Evolutionary conservation across 306 rosid genomes (phyloP), one percentile per base, ranked within the genome.

Genomic region (Gastrolobium bilobum): DNA sequence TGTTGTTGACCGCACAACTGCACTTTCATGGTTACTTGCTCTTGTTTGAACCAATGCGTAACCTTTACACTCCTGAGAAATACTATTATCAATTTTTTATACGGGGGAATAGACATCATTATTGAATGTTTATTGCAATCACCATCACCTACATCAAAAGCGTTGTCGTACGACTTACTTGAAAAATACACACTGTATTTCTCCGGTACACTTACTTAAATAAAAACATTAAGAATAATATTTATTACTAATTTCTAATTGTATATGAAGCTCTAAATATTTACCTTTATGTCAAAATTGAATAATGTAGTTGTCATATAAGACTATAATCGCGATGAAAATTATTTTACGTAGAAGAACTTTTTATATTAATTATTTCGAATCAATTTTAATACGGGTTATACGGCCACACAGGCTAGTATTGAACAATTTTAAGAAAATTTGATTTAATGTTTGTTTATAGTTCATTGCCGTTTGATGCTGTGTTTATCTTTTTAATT

Each of bases 71-170:
- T 29, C 35, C 13, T 54, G 42, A 10, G 7, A 13, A 11, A 3
- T 6, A 15, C 39, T 4, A 53, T 26, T 14, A 0, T 43, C 26
- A 1, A 11, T 20, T 51, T 71, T 4, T 33, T 51, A n/a, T 70
- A 0, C 2, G 9, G 64, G 30, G 30, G 20, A 34, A 10, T 51
- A 9, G 2, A 50, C 37, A 54, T 5, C 77, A 71, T 59, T 43
- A 26, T 53, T 71, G 11, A 71, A 11, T n/a, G 10, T 68, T 52
- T 52, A 15, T 51, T 9, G 60, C 76, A 2, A 40, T 71, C 65
- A 9, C 65, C 53, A 0, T 54, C 77, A 54, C 77, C 54, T 72
- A 38, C 38, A 72, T 54, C 42, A 11, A 40, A 72, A 72, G 54
- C 40, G 30, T 39, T 71, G 53, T 10, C 42, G 0, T 1, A 53